Conservation (phyloP, 108 stramenopile genomes). For the Mediolabrus comicus region DNA sequence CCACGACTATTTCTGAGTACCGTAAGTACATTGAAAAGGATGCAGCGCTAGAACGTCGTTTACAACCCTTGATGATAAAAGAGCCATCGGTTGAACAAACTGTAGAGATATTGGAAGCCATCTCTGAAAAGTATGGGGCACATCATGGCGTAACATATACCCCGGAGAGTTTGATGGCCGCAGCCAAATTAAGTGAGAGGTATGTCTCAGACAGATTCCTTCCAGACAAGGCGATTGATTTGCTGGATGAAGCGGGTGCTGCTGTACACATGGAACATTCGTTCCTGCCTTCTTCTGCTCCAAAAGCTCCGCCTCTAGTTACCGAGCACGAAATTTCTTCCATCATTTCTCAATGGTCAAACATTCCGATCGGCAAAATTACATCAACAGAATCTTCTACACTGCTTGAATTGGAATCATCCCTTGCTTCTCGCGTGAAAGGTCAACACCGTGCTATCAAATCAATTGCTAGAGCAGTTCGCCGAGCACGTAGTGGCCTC, state of each 20-base stretch:
- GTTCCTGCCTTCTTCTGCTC: slow-evolving; percentile 88
- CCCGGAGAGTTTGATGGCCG: slow-evolving; percentile 94
- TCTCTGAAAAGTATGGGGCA: slow-evolving; percentile 94
- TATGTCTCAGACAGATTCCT: slow-evolving; percentile 96
- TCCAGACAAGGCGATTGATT: slow-evolving; percentile 88
- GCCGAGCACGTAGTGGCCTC: slow-evolving; percentile 89
- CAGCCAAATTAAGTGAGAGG: slow-evolving; percentile 93
- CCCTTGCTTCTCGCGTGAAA: slow-evolving; percentile 79
- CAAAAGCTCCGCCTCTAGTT: slow-evolving; percentile 91
- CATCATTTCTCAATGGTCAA: slow-evolving; percentile 92
- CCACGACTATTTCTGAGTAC: slow-evolving; percentile 98
- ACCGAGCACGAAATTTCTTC: slow-evolving; percentile 90
- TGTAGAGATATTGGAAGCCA: slow-evolving; percentile 94
- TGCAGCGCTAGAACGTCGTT: slow-evolving; percentile 97
- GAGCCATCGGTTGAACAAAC: slow-evolving; percentile 98
- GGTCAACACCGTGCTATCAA: slow-evolving; percentile 94
- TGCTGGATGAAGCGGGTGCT: slow-evolving; percentile 97
- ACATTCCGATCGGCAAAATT: slow-evolving; percentile 88
- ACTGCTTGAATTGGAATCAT: slow-evolving; percentile 87
- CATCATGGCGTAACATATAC: slow-evolving; percentile 97
- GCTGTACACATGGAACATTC: slow-evolving; percentile 84
- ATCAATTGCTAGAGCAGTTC: slow-evolving; percentile 88
- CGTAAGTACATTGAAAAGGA: slow-evolving; percentile 97
- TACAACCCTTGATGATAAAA: slow-evolving; percentile 95
- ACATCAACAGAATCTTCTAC: slow-evolving; percentile 89